A percentile compares a stretch with the other conserved stretches of the same genome.
Conservation (phyloP, 2,329 filamentous ascomycete species). For the Cercospora brassicicola region DNA sequence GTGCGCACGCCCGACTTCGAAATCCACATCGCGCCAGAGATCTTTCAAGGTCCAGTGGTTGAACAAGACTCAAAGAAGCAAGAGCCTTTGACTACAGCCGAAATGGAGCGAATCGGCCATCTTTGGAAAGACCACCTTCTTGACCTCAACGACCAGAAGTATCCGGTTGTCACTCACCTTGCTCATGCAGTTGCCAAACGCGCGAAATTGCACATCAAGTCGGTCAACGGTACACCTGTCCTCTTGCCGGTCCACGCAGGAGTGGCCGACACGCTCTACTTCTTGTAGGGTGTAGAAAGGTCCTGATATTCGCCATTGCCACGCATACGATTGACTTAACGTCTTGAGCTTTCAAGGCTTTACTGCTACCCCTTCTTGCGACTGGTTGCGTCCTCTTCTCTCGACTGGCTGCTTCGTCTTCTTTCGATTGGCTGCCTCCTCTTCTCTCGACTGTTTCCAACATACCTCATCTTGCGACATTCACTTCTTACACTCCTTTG, state of each 20-base stretch:
- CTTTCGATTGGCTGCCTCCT: too few relatives aligned
- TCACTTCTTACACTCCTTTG: conserved; percentile 18
- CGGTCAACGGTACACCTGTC: too few relatives aligned
- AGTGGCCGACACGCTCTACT: conserved; percentile 18
- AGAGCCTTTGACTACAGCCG: not conserved
- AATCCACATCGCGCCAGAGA: not conserved
- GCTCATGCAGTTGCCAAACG: conserved; percentile 15
- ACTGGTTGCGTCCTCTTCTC: not conserved
- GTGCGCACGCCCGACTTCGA: not conserved
- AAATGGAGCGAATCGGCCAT: conserved; percentile 3
- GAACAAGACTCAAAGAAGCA: not conserved
- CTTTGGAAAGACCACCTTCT: conserved; percentile 14
- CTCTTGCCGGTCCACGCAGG: conserved; percentile 1
- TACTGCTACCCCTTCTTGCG: not conserved
- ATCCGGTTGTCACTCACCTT: conserved; percentile 19
- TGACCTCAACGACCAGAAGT: conserved; percentile 17
- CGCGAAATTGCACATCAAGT: not conserved
- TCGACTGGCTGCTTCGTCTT: too few relatives aligned
- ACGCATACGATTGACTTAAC: not conserved
- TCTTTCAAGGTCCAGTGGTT: not conserved
- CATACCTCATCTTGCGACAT: not conserved
- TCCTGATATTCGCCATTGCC: not conserved
- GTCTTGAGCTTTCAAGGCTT: not conserved
- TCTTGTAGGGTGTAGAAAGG: conserved; percentile 7
- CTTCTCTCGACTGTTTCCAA: not conserved